Evolutionary conservation across 345 rosid species (phyloP), one percentile per base, ranked within the genome.

Genomic region (Hypericum androsaemum): DNA sequence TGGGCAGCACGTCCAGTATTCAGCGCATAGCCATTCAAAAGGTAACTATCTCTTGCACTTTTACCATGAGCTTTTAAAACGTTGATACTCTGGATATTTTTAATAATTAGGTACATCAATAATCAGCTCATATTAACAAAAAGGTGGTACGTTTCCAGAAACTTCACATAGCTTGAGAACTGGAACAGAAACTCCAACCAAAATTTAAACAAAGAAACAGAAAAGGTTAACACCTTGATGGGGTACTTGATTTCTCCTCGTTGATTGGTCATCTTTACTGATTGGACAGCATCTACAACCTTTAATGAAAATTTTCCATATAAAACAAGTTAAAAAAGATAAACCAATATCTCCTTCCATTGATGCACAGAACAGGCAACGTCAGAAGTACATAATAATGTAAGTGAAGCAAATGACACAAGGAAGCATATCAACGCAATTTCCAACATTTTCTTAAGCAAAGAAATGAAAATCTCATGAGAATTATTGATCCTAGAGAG

Each of bases 1-100:
- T 86, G 99, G 38, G 99, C 95, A 67, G 97, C 94, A 61, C 90
- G 94, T 3, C 94, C 95, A 54, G 97, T 80, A 57, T 85, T 81
- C 57, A 92, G 74, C 15, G 99, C 99, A 67, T 88, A 86, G 8
- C 99, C 99, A 65, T 85, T 83, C 72, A 92, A 67, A 57, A 92
- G 67, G 64, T 78, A 86, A 75, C 97, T 92, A 9, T 85, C 95
- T 69, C 73, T 88, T 28, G 94, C 97, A 71, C 97, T 88, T 72
- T 83, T 70, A 9, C 94, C 97, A 69, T 94, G 99, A 59, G 99
- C 94, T 79, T 88, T 94, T 64, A 94, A 74, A 69, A 83, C 71
- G 64, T 86, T 94, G 62, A 88, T 85, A 6, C 94, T 85, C 99
- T 88, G 58, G 11, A 60, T 56, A 6, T 54, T 39, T 28, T 52